phyloP scores from a whole-genome alignment of 1,284 basidiomycete species.

The Waitea zeae region DNA sequence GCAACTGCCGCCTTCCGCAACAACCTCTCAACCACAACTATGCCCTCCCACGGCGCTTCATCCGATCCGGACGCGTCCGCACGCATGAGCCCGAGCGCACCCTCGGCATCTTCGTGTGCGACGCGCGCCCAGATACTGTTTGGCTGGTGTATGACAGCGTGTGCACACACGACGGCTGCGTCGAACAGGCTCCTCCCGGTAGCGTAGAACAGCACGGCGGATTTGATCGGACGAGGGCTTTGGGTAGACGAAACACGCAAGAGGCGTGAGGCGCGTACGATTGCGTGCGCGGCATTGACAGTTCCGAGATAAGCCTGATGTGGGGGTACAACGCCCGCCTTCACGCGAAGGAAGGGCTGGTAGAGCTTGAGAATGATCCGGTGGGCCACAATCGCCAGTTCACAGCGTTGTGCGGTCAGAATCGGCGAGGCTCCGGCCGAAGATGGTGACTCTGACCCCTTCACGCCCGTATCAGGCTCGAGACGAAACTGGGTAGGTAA shows the following conservation, averaged over 20 bases:
- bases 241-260: slow-evolving; percentile 22
- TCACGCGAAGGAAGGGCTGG: slow-evolving; percentile 34
- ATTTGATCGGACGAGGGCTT: slow-evolving; percentile 18
- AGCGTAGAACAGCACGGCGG: slow-evolving; percentile 40
- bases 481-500: slow-evolving; percentile 27
- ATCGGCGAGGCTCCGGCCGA: slow-evolving; percentile 8
- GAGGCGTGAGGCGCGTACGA: slow-evolving; percentile 29
- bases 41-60: slow-evolving; percentile 16
- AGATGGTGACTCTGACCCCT: slow-evolving; percentile 8
- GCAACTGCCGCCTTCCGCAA: slow-evolving; percentile 26
- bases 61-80: slow-evolving; percentile 12
- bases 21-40: slow-evolving; percentile 30
- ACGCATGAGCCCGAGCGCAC: slow-evolving; percentile 29
- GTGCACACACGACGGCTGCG: slow-evolving; percentile 41
- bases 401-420: slow-evolving; percentile 32
- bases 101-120: slow-evolving; percentile 28
- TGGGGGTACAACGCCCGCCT: slow-evolving; percentile 11
- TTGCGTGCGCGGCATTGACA: slow-evolving; percentile 40
- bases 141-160: slow-evolving; percentile 35
- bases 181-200: slow-evolving; percentile 42
- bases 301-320: slow-evolving; percentile 36
- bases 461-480: too few relatives aligned
- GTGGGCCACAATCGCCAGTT: slow-evolving; percentile 39
- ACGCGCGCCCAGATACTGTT: slow-evolving; percentile 24
- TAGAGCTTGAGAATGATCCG: slow-evolving; percentile 44